phyloP scores from a whole-genome alignment of 2,329 filamentous ascomycete genomes.

The Ilyonectria mors-panacis region DNA sequence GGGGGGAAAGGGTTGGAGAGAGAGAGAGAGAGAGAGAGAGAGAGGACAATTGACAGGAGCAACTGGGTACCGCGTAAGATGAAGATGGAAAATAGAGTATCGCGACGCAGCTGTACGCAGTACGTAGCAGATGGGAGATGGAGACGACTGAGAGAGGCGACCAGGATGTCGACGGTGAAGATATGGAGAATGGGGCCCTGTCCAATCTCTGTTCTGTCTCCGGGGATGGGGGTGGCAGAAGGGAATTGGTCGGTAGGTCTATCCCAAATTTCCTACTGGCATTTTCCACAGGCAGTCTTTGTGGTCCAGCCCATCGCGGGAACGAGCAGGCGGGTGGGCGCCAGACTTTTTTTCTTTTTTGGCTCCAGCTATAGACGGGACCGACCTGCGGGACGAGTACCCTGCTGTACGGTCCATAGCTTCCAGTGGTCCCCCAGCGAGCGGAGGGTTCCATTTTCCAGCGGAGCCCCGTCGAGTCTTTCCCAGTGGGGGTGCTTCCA shows the following conservation, averaged over 20 bases:
- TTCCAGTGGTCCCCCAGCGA: background rate
- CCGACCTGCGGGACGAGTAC: no score
- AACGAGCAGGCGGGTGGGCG: no score
- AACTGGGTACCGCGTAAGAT: background rate
- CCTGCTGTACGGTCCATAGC: background rate
- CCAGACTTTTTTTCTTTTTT: no score
- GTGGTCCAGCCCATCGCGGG: no score
- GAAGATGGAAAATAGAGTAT: background rate
- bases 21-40: background rate
- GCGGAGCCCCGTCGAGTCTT: conserved; percentile 6
- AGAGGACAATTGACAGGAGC: background rate
- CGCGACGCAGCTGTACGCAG: background rate
- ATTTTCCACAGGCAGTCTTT: no score
- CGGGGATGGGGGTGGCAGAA: background rate
- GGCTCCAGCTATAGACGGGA: no score
- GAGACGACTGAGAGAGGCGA: background rate
- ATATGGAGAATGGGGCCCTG: background rate
- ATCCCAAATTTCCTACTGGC: no score
- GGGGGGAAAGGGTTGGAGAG: background rate
- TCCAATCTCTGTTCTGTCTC: background rate
- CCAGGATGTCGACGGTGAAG: background rate
- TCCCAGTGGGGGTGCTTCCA: conserved; percentile 2
- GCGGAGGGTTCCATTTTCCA: conserved; percentile 3
- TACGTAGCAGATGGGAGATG: background rate
- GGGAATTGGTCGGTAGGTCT: no score